Evolutionary conservation across 2,329 filamentous ascomycete species (phyloP).

Genomic region (Atkinsonella texensis): DNA sequence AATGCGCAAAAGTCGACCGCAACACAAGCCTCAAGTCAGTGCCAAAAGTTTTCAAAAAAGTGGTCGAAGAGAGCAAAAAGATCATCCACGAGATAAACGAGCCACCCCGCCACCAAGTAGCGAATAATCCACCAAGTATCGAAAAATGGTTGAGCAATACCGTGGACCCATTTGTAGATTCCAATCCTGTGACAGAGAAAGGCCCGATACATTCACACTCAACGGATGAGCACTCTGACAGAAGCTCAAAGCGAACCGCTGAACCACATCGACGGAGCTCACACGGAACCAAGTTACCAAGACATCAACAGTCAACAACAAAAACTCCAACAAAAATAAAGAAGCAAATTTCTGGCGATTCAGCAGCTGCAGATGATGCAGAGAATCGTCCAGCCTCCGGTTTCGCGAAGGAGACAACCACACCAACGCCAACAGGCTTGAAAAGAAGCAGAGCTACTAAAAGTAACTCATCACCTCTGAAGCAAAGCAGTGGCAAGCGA

Average conservation of each 20-base stretch:
- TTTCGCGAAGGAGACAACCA: conserved; percentile 15
- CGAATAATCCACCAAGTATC: conserved; percentile 50
- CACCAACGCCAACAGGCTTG: conserved; percentile 28
- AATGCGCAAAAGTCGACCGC: conserved; percentile 36
- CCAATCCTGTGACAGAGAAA: conserved; percentile 1
- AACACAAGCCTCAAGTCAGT: conserved; percentile 47
- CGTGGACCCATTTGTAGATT: conserved; percentile 49
- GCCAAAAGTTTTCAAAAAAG: conserved; percentile 52
- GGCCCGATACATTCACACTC: not conserved
- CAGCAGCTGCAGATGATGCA: not conserved
- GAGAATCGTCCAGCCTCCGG: conserved; percentile 12
- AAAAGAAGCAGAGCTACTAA: conserved; percentile 46
- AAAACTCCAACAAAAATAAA: conserved; percentile 1
- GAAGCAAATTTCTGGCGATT: conserved; percentile 4
- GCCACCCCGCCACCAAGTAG: conserved; percentile 33
- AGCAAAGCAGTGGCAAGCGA: conserved; percentile 29
- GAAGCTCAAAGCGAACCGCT: not conserved
- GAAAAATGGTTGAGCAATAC: conserved; percentile 54
- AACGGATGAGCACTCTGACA: conserved; percentile 1
- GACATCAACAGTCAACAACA: conserved; percentile 1
- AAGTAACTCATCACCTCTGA: conserved; percentile 35
- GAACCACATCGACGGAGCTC: conserved; percentile 4
- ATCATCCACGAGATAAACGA: conserved; percentile 51
- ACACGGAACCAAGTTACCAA: not conserved
- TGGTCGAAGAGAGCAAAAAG: conserved; percentile 51